Evolutionary conservation across 768 basidiomycete species (phyloP).

Genomic region (Calocera cornea): DNA sequence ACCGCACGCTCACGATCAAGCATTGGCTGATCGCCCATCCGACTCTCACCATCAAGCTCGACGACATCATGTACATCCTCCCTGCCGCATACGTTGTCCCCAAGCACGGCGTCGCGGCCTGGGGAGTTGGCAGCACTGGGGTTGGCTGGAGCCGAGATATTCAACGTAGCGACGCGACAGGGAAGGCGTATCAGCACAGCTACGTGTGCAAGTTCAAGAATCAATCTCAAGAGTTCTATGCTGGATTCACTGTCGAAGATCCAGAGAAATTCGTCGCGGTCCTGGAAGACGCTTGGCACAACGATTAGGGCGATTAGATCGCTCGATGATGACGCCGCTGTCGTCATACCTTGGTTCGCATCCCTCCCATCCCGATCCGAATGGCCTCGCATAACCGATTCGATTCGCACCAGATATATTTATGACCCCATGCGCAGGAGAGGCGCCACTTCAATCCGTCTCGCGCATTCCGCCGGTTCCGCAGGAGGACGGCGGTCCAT

Average conservation of each 20-base stretch:
- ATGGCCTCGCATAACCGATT: neutral
- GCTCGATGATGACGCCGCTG: too few relatives aligned
- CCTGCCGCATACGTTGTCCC: neutral
- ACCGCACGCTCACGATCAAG: neutral
- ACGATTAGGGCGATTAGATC: neutral
- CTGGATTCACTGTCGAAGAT: neutral
- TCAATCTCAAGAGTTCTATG: neutral
- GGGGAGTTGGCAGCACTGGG: neutral
- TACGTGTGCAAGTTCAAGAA: neutral
- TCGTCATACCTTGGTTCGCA: too few relatives aligned
- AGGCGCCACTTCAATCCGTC: neutral
- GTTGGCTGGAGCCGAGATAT: neutral
- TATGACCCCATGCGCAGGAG: neutral
- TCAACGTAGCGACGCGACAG: neutral
- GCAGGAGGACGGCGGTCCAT: neutral
- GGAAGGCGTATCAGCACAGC: neutral
- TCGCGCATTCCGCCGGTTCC: too few relatives aligned
- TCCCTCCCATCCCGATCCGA: too few relatives aligned
- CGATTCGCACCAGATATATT: too few relatives aligned
- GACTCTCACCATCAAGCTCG: neutral
- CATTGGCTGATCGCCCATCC: slow-evolving; percentile 2
- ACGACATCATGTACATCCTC: neutral
- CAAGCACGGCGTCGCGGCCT: neutral
- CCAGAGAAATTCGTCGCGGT: neutral
- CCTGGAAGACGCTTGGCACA: neutral